A percentile compares a stretch with the other conserved stretches of the same genome.
Conservation (phyloP, 208 protist genomes). For the Trypanosoma cruzi region DNA sequence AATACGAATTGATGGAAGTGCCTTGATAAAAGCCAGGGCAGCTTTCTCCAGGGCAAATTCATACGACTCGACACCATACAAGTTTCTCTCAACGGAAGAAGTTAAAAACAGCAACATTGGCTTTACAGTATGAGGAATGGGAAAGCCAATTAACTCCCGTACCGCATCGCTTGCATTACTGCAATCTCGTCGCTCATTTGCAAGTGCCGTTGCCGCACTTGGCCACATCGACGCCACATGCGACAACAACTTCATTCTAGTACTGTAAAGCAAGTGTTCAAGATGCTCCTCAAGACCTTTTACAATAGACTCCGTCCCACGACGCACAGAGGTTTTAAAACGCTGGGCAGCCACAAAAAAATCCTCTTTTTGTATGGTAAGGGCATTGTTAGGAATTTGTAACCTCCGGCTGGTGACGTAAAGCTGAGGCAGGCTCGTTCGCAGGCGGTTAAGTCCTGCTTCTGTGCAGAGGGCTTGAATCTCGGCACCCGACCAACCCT, state of each 20-base stretch:
- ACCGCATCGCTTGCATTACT: conserved; percentile 53
- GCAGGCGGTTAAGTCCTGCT: conserved; percentile 86
- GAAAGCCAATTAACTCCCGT: conserved; percentile 51
- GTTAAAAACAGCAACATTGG: conserved; percentile 62
- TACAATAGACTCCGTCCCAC: conserved; percentile 26
- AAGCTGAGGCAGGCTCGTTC: conserved; percentile 74
- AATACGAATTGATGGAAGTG: conserved; percentile 30
- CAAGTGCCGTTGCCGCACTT: conserved; percentile 40
- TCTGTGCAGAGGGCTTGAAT: conserved; percentile 99
- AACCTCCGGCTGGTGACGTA: conserved; percentile 65
- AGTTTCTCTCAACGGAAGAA: conserved; percentile 8
- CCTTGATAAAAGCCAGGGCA: conserved; percentile 9
- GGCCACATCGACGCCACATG: conserved; percentile 52
- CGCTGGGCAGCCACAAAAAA: conserved; percentile 72
- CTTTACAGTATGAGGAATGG: conserved; percentile 50
- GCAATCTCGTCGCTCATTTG: conserved; percentile 48
- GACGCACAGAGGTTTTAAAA: conserved; percentile 64
- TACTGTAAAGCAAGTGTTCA: conserved; percentile 56
- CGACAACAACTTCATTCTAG: conserved; percentile 40
- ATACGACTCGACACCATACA: conserved; percentile 18
- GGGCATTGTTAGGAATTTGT: conserved; percentile 33
- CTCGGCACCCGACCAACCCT: conserved; percentile 99
- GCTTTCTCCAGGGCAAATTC: conserved; percentile 32
- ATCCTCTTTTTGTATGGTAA: conserved; percentile 54
- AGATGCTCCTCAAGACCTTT: conserved; percentile 44